A percentile compares a stretch with the other conserved stretches of the same genome.
Evolutionary conservation across 352 stramenopile genomes (phyloP).

Genomic region (Globisporangium cylindrosporum): DNA sequence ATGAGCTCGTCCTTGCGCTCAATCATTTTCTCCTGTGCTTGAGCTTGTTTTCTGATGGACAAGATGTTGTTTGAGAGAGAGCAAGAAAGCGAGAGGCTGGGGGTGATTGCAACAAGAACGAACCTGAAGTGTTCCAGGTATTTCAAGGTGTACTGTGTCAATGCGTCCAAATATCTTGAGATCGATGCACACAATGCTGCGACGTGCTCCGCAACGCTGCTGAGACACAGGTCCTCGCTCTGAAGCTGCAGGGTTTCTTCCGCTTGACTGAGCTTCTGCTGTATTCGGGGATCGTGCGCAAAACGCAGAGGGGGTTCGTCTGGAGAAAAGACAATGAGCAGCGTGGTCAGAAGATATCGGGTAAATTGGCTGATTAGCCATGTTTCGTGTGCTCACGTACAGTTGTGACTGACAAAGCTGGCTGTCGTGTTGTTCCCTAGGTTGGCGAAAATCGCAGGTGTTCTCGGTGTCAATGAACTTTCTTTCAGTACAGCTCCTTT

Average conservation of each 20-base stretch:
- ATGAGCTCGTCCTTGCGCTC: slow-evolving; percentile 60
- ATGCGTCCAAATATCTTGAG: slow-evolving; percentile 23
- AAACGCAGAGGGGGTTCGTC: slow-evolving; percentile 8
- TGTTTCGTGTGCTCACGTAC: neutral
- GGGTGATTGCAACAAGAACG: neutral
- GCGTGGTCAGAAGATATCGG: neutral
- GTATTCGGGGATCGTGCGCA: slow-evolving; percentile 4
- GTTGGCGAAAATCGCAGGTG: neutral
- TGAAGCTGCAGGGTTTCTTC: slow-evolving; percentile 17
- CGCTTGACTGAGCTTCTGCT: neutral
- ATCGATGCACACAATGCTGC: slow-evolving; percentile 26
- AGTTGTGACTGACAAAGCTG: slow-evolving; percentile 10
- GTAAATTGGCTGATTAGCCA: too few species aligned
- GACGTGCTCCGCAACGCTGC: slow-evolving; percentile 21
- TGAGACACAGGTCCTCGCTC: slow-evolving; percentile 14
- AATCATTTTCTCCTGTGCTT: slow-evolving; percentile 47
- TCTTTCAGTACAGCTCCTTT: slow-evolving; percentile 5
- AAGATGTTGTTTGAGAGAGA: neutral
- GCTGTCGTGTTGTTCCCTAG: neutral
- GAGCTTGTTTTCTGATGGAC: slow-evolving; percentile 30
- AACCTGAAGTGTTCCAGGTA: slow-evolving; percentile 27
- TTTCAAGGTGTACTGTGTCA: slow-evolving; percentile 23
- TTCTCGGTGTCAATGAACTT: slow-evolving; percentile 5
- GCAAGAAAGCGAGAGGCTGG: slow-evolving; percentile 10
- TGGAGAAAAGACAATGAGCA: neutral